Percentiles rank a stretch among this genome's conserved stretches.
phyloP scores from a whole-genome alignment of 345 rosid species.

The Conringia planisiliqua region DNA sequence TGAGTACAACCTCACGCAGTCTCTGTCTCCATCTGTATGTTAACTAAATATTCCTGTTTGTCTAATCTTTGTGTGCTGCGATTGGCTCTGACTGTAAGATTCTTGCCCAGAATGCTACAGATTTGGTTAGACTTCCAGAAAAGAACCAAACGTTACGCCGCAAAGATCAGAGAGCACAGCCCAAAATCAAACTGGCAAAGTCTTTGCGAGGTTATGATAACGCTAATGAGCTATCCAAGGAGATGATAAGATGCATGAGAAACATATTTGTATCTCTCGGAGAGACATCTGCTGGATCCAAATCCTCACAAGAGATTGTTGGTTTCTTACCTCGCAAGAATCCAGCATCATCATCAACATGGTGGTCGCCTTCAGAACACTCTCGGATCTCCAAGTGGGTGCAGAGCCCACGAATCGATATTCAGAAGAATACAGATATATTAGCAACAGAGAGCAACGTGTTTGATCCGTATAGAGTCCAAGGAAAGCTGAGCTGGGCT shows the following conservation, averaged over 20 bases:
- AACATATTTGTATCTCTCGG: conserved; percentile 82
- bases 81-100: conserved; percentile 9
- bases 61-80: not conserved
- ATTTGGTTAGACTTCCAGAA: conserved; percentile 14
- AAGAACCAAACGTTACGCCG: not conserved
- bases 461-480: conserved; percentile 31
- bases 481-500: conserved; percentile 35
- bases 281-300: conserved; percentile 62
- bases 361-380: conserved; percentile 38
- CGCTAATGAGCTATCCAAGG: conserved; percentile 49
- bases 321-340: conserved; percentile 6
- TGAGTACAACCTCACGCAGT: conserved; percentile 59
- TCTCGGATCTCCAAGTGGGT: conserved; percentile 35
- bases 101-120: conserved; percentile 24
- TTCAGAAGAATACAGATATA: conserved; percentile 31
- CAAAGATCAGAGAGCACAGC: conserved; percentile 22
- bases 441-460: conserved; percentile 23
- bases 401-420: conserved; percentile 33
- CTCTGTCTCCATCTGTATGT: conserved; percentile 46
- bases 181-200: conserved; percentile 21
- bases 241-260: conserved; percentile 93
- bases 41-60: not conserved
- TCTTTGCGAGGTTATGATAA: conserved; percentile 17
- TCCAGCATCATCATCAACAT: conserved; percentile 27
- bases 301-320: conserved; percentile 33